phyloP scores from a whole-genome alignment of 2,329 filamentous ascomycete species.

The Chrysoporthe cubensis region DNA sequence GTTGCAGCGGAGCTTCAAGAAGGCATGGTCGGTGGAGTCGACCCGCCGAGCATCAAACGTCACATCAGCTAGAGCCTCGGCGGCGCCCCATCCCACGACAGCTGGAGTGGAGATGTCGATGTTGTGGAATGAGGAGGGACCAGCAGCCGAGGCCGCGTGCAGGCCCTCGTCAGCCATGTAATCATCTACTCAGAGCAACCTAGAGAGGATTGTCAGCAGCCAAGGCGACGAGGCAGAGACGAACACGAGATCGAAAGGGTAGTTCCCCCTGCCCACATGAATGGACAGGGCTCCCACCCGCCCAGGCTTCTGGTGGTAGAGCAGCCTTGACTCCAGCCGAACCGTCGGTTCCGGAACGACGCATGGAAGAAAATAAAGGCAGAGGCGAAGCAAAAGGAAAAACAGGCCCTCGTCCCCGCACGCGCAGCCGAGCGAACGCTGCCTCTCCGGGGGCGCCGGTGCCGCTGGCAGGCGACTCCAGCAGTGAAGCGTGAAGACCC shows the following conservation, averaged over 20 bases:
- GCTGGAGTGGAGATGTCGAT: slow-evolving; percentile 17
- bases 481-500: slow-evolving; percentile 3
- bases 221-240: background rate
- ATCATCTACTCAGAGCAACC: background rate
- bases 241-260: slow-evolving; percentile 10
- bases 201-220: slow-evolving; percentile 2
- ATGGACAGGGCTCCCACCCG: slow-evolving; percentile 22
- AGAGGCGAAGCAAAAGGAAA: background rate
- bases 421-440: slow-evolving; percentile 17
- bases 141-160: slow-evolving; percentile 13
- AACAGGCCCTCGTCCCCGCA: slow-evolving; percentile 16
- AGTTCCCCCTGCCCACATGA: background rate
- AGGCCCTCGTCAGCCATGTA: slow-evolving; percentile 17
- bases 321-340: slow-evolving; percentile 24
- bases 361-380: too few species aligned
- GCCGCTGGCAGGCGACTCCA: slow-evolving; percentile 17
- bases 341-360: background rate
- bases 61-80: slow-evolving; percentile 8
- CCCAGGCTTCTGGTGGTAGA: slow-evolving; percentile 26
- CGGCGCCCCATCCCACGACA: slow-evolving; percentile 4
- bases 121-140: background rate
- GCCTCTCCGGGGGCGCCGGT: slow-evolving; percentile 12
- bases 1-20: slow-evolving; percentile 19
- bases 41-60: slow-evolving; percentile 18
- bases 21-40: slow-evolving; percentile 17